phyloP scores from a whole-genome alignment of 2,329 filamentous ascomycete genomes.

The Aspergillus sp. region DNA sequence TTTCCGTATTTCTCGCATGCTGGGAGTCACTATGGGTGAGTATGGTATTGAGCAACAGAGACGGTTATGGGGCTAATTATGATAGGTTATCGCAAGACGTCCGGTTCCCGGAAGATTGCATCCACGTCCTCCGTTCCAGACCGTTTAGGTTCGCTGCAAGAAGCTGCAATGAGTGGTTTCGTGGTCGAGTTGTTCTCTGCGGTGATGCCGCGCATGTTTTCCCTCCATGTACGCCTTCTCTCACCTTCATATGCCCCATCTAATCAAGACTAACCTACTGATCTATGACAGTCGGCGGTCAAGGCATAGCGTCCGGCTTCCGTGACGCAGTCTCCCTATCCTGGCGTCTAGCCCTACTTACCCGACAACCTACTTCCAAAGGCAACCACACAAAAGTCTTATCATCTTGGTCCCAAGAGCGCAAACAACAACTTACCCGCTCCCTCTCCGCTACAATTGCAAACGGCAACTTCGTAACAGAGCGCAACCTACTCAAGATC shows the following conservation, averaged over 20 bases:
- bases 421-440: slow-evolving; percentile 32
- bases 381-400: slow-evolving; percentile 19
- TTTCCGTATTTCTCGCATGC: slow-evolving; percentile 21
- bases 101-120: slow-evolving; percentile 41
- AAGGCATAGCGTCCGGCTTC: slow-evolving; percentile 38
- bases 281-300: slow-evolving; percentile 29
- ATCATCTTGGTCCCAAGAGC: slow-evolving; percentile 28
- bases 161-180: slow-evolving; percentile 44
- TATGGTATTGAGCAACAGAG: slow-evolving; percentile 26
- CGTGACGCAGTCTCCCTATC: slow-evolving; percentile 32
- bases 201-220: slow-evolving; percentile 50
- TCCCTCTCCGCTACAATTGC: slow-evolving; percentile 29
- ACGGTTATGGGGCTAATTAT: slow-evolving; percentile 18
- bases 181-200: slow-evolving; percentile 37
- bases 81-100: slow-evolving; percentile 22
- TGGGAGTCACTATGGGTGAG: slow-evolving; percentile 17
- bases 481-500: slow-evolving; percentile 22
- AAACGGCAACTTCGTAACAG: slow-evolving; percentile 29
- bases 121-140: slow-evolving; percentile 40
- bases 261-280: too few relatives aligned
- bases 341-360: slow-evolving; percentile 31
- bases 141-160: slow-evolving; percentile 43
- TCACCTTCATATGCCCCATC: not conserved
- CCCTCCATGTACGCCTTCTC: slow-evolving; percentile 37
- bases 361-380: slow-evolving; percentile 3